Evolutionary conservation across 2,329 filamentous ascomycete species (phyloP).

Genomic region (Lachnellula cervina): DNA sequence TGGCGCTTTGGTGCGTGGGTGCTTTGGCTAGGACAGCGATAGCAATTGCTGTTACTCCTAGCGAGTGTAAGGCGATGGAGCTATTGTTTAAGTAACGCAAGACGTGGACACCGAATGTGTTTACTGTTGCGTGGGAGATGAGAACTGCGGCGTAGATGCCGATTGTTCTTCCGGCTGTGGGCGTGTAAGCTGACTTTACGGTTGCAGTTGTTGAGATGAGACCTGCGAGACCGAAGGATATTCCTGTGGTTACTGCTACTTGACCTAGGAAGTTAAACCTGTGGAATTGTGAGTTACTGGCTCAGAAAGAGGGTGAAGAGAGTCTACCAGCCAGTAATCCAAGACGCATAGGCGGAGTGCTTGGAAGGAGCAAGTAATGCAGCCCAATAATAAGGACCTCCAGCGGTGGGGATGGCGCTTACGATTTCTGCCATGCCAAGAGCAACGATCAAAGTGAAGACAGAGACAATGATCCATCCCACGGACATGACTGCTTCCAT

Average conservation of each 20-base stretch:
- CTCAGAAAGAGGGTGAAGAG: background rate
- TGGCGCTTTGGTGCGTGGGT: conserved; percentile 49
- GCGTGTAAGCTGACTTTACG: conserved; percentile 38
- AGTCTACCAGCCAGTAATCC: conserved; percentile 41
- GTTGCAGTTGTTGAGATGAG: conserved; percentile 42
- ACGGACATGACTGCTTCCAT: conserved; percentile 43
- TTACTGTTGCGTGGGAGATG: conserved; percentile 48
- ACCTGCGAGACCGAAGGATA: conserved; percentile 41
- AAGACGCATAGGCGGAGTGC: conserved; percentile 41
- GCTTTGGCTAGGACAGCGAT: conserved; percentile 54
- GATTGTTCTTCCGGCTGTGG: conserved; percentile 45
- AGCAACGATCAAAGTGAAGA: conserved; percentile 52
- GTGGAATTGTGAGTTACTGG: background rate
- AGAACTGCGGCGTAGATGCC: conserved; percentile 57
- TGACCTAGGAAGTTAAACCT: conserved; percentile 46
- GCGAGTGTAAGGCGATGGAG: conserved; percentile 50
- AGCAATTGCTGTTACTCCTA: conserved; percentile 47
- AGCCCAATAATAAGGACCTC: conserved; percentile 58
- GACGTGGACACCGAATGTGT: conserved; percentile 53
- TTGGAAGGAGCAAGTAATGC: conserved; percentile 49
- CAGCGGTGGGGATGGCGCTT: conserved; percentile 52
- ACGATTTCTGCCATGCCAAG: conserved; percentile 56
- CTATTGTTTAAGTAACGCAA: conserved; percentile 53
- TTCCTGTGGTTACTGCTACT: conserved; percentile 45
- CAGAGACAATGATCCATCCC: conserved; percentile 50